Percentiles rank a stretch among this genome's conserved stretches.
Conservation (phyloP, 2,329 filamentous ascomycete species). For the Fusarium poae region DNA sequence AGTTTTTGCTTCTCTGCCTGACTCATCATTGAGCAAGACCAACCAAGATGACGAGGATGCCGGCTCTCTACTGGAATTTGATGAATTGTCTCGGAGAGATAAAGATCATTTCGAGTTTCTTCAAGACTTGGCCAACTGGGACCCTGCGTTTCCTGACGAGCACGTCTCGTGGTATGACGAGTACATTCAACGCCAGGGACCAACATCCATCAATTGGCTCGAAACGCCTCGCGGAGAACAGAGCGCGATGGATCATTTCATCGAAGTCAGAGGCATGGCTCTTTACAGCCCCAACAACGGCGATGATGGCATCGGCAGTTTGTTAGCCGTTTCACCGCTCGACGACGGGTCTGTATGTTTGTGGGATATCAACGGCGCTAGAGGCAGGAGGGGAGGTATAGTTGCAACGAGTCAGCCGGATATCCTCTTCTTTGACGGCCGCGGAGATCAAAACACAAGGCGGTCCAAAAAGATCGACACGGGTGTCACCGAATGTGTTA, state of each 20-base stretch:
- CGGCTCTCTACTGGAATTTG: slow-evolving; percentile 44
- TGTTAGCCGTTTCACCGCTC: slow-evolving; percentile 79
- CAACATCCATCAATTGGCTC: slow-evolving; percentile 82
- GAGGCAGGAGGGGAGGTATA: slow-evolving; percentile 70
- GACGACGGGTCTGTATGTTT: slow-evolving; percentile 90
- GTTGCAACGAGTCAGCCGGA: slow-evolving; percentile 74
- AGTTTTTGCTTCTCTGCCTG: slow-evolving; percentile 51
- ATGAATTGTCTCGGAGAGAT: slow-evolving; percentile 33
- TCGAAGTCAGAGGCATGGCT: slow-evolving; percentile 81
- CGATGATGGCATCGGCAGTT: slow-evolving; percentile 58
- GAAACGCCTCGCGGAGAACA: slow-evolving; percentile 68
- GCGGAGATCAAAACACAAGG: slow-evolving; percentile 59
- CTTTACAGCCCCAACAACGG: slow-evolving; percentile 69
- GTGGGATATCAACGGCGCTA: slow-evolving; percentile 79
- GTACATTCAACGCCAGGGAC: slow-evolving; percentile 84
- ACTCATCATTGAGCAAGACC: slow-evolving; percentile 20
- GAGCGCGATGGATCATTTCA: slow-evolving; percentile 58
- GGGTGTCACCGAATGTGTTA: slow-evolving; percentile 83
- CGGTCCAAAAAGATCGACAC: slow-evolving; percentile 77
- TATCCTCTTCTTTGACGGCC: slow-evolving; percentile 71
- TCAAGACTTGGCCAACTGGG: slow-evolving; percentile 82
- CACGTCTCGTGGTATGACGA: slow-evolving; percentile 87
- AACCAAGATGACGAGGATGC: slow-evolving; percentile 12
- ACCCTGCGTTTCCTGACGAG: slow-evolving; percentile 80
- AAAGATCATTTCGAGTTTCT: slow-evolving; percentile 43